Percentiles rank a stretch among this genome's conserved stretches.
phyloP scores from a whole-genome alignment of 2,329 filamentous ascomycete species.

The Cladophialophora psammophila region DNA sequence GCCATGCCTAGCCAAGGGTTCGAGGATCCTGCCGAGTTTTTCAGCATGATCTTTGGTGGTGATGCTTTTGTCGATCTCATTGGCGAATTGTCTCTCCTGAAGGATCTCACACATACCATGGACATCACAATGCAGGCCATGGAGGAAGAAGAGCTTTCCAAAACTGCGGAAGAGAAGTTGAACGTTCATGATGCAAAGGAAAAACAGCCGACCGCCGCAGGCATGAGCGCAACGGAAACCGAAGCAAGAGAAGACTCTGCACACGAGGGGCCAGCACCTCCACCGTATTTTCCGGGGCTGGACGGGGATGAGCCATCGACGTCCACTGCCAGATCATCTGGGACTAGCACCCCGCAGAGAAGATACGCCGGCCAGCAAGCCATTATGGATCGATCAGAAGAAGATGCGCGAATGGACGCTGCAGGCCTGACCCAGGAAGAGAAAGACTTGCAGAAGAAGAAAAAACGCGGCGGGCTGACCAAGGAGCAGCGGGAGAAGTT shows the following conservation, averaged over 20 bases:
- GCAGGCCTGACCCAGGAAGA: slow-evolving; percentile 74
- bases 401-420: slow-evolving; percentile 71
- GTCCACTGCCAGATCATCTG: slow-evolving; percentile 30
- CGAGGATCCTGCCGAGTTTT: slow-evolving; percentile 95
- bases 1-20: slow-evolving; percentile 92
- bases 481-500: slow-evolving; percentile 96
- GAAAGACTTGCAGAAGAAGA: slow-evolving; percentile 78
- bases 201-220: slow-evolving; percentile 55
- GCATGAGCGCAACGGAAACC: slow-evolving; percentile 45
- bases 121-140: slow-evolving; percentile 89
- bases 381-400: slow-evolving; percentile 86
- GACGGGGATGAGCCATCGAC: slow-evolving; percentile 32
- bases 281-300: slow-evolving; percentile 27
- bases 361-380: slow-evolving; percentile 76
- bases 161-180: slow-evolving; percentile 60
- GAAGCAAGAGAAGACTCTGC: slow-evolving; percentile 38
- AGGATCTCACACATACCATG: slow-evolving; percentile 97
- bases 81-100: slow-evolving; percentile 97
- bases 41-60: slow-evolving; percentile 96
- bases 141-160: slow-evolving; percentile 70
- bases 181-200: slow-evolving; percentile 55
- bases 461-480: slow-evolving; percentile 84
- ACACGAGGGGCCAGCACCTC: slow-evolving; percentile 28
- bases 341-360: slow-evolving; percentile 57
- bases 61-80: slow-evolving; percentile 97